These are phyloP conservation scores for Ascobolus immersus DNA, from an alignment of 495 filamentous ascomycete species.

Conservation along the genomic window DNA sequence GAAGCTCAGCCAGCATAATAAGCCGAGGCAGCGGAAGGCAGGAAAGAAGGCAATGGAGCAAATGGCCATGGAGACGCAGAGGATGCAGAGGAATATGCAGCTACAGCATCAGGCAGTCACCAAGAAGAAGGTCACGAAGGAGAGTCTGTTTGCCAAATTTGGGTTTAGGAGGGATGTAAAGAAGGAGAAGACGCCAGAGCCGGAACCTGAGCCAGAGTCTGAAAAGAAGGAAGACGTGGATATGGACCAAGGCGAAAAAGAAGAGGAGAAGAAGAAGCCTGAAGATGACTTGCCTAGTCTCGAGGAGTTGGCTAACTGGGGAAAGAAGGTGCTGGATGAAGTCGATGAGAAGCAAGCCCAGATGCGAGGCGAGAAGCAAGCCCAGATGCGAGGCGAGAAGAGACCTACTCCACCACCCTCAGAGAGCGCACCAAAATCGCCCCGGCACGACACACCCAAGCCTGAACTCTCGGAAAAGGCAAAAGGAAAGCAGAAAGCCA, in stretches of 20 bases:
- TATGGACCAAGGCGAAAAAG: too few species aligned
- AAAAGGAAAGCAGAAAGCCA: conserved; percentile 16
- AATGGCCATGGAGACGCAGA: conserved; percentile 70
- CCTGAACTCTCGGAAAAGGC: conserved; percentile 11
- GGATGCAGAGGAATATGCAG: conserved; percentile 70
- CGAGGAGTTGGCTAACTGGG: too few species aligned
- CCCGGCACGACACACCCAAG: conserved; percentile 3
- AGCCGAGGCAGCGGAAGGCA: conserved; percentile 45
- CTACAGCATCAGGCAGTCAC: conserved; percentile 71
- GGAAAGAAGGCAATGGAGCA: conserved; percentile 94
- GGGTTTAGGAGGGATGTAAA: conserved; percentile 30
- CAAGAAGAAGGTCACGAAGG: conserved; percentile 74
- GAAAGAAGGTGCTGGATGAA: too few species aligned
- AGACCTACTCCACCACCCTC: conserved; percentile 20
- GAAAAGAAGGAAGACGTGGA: conserved; percentile 2
- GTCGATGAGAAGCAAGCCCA: too few species aligned
- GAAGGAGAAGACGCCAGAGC: conserved; percentile 3
- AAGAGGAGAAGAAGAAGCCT: too few species aligned
- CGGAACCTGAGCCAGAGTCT: conserved; percentile 28
- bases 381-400: conserved; percentile 10
- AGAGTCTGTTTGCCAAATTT: conserved; percentile 61
- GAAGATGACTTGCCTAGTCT: too few species aligned
- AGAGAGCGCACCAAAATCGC: conserved; percentile 26
- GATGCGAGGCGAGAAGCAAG: too few species aligned
- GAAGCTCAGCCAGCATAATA: conserved; percentile 18